Conservation (phyloP, 768 basidiomycete genomes). For the Panellus pusillus region DNA sequence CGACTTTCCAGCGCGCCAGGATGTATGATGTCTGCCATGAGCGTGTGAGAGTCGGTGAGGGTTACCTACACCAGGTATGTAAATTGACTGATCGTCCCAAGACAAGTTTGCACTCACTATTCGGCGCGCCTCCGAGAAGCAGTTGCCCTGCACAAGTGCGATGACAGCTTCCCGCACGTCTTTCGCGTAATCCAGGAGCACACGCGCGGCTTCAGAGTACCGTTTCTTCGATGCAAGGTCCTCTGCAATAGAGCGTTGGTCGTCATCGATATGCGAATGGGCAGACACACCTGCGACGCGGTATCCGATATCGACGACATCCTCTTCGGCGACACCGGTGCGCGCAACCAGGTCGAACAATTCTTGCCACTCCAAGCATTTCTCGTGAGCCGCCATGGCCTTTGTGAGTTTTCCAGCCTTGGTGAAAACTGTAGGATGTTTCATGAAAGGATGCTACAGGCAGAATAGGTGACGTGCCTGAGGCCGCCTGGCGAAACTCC, state of each 20-base stretch:
- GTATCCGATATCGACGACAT: conserved; percentile 65
- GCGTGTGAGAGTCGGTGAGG: conserved; percentile 52
- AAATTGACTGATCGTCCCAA: not conserved
- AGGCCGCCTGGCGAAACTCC: conserved; percentile 85
- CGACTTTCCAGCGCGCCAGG: conserved; percentile 78
- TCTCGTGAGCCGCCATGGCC: conserved; percentile 87
- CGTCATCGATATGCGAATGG: not conserved
- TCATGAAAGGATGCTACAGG: conserved; percentile 1
- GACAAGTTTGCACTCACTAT: conserved; percentile 50
- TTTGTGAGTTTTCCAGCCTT: conserved; percentile 64
- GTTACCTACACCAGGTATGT: conserved; percentile 49
- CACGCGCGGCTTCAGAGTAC: conserved; percentile 74
- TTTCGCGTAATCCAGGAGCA: conserved; percentile 80
- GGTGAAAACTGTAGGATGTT: conserved; percentile 57
- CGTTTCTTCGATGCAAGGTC: conserved; percentile 80
- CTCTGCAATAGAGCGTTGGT: conserved; percentile 47
- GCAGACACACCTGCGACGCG: conserved; percentile 71
- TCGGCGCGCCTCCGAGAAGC: conserved; percentile 86
- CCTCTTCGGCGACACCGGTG: conserved; percentile 50
- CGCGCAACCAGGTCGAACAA: conserved; percentile 77
- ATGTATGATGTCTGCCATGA: conserved; percentile 71
- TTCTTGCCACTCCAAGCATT: conserved; percentile 87
- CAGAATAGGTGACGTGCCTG: conserved; percentile 48
- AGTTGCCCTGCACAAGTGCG: conserved; percentile 75
- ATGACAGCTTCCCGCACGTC: conserved; percentile 78